phyloP scores from a whole-genome alignment of 768 basidiomycete genomes.

The Mycena epipterygia region DNA sequence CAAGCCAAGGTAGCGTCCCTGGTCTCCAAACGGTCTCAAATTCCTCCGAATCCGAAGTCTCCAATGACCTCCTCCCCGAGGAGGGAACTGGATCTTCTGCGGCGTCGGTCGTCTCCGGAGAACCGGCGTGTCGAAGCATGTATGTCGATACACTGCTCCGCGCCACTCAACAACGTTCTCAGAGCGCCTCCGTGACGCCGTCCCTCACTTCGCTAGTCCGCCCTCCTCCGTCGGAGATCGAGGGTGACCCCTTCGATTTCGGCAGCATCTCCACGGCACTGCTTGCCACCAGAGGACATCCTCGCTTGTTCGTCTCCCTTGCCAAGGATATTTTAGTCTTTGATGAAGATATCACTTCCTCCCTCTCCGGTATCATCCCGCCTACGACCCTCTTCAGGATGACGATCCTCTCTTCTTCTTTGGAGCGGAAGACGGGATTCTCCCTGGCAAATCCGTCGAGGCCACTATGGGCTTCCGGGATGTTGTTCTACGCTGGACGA shows the following conservation, averaged over 20 bases:
- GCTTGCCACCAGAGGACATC: neutral
- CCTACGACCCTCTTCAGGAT: neutral
- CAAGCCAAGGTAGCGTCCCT: neutral
- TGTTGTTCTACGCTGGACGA: constrained; percentile 9
- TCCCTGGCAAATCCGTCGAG: constrained; percentile 15
- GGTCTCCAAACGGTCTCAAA: neutral
- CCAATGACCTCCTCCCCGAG: neutral
- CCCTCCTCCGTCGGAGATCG: neutral
- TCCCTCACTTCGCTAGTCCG: neutral
- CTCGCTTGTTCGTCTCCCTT: neutral
- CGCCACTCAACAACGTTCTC: neutral
- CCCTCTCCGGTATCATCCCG: neutral
- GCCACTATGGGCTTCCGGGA: neutral
- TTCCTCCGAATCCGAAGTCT: neutral
- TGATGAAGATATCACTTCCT: neutral
- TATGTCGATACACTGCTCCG: neutral
- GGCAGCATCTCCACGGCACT: neutral
- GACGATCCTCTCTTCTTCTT: constrained; percentile 15
- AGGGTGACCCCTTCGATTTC: neutral
- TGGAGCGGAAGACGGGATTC: neutral
- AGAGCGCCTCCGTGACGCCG: neutral
- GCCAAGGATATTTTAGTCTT: neutral
- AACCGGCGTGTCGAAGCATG: neutral
- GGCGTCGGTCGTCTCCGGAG: neutral
- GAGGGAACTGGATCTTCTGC: neutral